Percentiles rank a stretch among this genome's conserved stretches.
These are phyloP conservation scores for Fragaria ananassa DNA, from an alignment of 306 rosid species.

Conservation along the genomic window DNA sequence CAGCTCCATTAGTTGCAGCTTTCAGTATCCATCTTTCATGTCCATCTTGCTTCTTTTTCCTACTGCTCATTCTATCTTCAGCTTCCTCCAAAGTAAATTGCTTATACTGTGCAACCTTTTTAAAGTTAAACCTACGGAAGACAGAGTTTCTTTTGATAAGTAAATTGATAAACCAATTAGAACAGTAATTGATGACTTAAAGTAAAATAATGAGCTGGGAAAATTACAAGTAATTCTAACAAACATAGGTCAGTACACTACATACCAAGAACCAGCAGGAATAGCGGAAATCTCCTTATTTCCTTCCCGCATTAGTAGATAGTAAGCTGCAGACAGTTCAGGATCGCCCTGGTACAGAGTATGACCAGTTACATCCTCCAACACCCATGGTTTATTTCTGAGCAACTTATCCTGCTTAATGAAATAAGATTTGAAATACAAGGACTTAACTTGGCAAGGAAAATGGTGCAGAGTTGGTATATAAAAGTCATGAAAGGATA, in stretches of 20 bases:
- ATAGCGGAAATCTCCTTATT: constrained; percentile 78
- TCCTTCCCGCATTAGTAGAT: constrained; percentile 71
- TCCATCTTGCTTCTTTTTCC: constrained; percentile 92
- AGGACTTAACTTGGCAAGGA: background rate
- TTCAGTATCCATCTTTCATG: constrained; percentile 98
- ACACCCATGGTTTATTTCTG: constrained; percentile 90
- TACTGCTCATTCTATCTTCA: constrained; percentile 84
- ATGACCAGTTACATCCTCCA: constrained; percentile 95
- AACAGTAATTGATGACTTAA: background rate
- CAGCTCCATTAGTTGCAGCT: constrained; percentile 86
- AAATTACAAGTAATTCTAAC: background rate
- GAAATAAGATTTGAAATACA: background rate
- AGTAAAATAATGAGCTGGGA: background rate
- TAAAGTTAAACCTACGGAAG: constrained; percentile 74
- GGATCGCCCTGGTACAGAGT: constrained; percentile 79
- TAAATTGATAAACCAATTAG: constrained; percentile 13
- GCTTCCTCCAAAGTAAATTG: constrained; percentile 95
- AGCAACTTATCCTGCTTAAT: constrained; percentile 62
- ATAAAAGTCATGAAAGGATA: too few relatives aligned
- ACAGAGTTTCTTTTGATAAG: background rate
- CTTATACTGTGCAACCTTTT: constrained; percentile 88
- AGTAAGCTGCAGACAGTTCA: constrained; percentile 85
- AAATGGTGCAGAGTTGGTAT: background rate
- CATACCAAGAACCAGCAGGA: constrained; percentile 98
- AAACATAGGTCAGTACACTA: background rate